Evolutionary conservation across 2,329 filamentous ascomycete species (phyloP), one percentile per base, ranked within the genome.

Genomic region (Ascosphaera apis): DNA sequence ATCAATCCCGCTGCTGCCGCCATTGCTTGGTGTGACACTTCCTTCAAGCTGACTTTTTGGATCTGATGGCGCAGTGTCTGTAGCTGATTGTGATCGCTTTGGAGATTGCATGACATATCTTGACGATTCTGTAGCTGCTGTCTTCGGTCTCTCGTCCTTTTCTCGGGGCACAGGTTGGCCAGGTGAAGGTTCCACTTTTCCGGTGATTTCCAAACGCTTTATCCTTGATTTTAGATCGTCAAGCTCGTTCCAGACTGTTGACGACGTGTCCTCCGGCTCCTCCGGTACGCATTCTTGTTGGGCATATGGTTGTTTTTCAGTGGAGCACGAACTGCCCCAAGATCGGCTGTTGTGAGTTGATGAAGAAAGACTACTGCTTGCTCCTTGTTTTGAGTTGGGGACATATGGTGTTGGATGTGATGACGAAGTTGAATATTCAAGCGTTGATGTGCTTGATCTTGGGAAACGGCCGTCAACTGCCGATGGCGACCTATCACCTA

Each of bases 241-340:
- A 18, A 98, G 60, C 54, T 98, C 88, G 51, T 95, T 88, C 88
- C 88, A 98, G 2, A 98, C 81, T 0, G 83, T 93, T 2, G 83
- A 91, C 9, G 84, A 81, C 1, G 81, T 82, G 1, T 49, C 53
- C 16, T 57, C 53, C n/a, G 40, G 36, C 8, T 51, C 54, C 37
- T 40, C 42, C 53, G 34, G 43, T 47, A 37, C 47, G 50, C 38
- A 54, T 53, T 5, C 48, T 51, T 34, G 43, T 46, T 38, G 54
- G 55, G 25, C 48, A 55, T 34, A 38, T 44, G n/a, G 49, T 55
- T 33, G 45, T 43, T 21, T 53, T 50, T 33, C 51, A 53, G 36
- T 47, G 5, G 21, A 25, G 21, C 21, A 25, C 5, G 21, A 25
- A 25, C 21, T 25, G 5, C 32, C 35, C 9, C 27, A 15, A 37